These are phyloP conservation scores for Salvia hispanica DNA, from an alignment of 257 asterid genomes.

Conservation along the genomic window DNA sequence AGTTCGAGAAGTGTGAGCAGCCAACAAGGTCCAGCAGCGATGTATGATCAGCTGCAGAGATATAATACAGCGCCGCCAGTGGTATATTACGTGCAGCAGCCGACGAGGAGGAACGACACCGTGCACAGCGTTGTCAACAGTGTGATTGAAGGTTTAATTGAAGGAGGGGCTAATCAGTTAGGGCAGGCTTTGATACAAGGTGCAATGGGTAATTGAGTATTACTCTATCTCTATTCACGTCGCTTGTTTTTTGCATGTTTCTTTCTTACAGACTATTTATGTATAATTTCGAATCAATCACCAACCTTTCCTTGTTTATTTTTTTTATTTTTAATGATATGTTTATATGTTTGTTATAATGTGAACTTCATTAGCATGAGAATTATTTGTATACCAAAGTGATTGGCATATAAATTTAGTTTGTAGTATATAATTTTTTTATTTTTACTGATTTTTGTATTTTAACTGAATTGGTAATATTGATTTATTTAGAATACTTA, in stretches of 20 bases:
- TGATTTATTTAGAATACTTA: too few relatives aligned
- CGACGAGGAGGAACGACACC: constrained; percentile 17
- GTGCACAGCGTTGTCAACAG: constrained; percentile 3
- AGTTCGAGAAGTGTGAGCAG: constrained; percentile 8
- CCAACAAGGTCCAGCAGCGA: neutral
- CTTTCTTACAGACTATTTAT: too few relatives aligned
- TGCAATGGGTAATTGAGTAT: constrained; percentile 22
- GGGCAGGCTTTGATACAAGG: constrained; percentile 26
- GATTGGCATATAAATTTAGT: too few relatives aligned
- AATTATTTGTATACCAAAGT: too few relatives aligned
- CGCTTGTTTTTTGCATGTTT: too few relatives aligned
- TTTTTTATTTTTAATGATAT: too few relatives aligned
- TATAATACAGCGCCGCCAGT: neutral
- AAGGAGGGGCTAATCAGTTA: constrained; percentile 23
- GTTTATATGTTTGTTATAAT: too few relatives aligned
- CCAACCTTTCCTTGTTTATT: too few relatives aligned
- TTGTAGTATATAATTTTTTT: too few relatives aligned
- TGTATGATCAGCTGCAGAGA: neutral
- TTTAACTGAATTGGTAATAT: too few relatives aligned
- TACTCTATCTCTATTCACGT: neutral
- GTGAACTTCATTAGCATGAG: too few relatives aligned
- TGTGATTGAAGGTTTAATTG: constrained; percentile 29
- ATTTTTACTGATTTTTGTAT: too few relatives aligned
- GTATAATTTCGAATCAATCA: neutral
- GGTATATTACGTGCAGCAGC: constrained; percentile 9